Evolutionary conservation across 441 rosid genomes (phyloP).

Genomic region (Corymbia calophylla): DNA sequence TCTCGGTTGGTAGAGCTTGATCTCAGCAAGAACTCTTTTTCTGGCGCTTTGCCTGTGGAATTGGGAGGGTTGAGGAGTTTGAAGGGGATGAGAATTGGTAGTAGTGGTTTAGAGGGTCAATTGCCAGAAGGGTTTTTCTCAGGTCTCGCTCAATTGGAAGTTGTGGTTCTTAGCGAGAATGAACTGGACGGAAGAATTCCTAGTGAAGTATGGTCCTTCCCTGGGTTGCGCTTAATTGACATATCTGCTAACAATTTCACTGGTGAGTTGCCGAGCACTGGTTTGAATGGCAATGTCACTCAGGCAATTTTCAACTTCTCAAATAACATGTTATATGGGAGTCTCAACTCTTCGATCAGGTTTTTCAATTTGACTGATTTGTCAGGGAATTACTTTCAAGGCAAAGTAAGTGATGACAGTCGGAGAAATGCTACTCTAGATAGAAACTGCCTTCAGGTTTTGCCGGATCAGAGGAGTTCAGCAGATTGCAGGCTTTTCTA

Average conservation of each 20-base stretch:
- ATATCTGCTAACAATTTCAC: slow-evolving; percentile 76
- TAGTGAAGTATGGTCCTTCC: slow-evolving; percentile 39
- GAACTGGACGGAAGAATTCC: slow-evolving; percentile 55
- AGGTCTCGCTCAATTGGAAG: slow-evolving; percentile 32
- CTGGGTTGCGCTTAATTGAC: slow-evolving; percentile 56
- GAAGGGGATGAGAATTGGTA: slow-evolving; percentile 49
- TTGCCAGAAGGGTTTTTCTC: slow-evolving; percentile 46
- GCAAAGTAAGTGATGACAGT: slow-evolving; percentile 50
- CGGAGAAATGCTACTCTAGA: slow-evolving; percentile 37
- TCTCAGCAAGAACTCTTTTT: slow-evolving; percentile 70
- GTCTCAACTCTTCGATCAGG: slow-evolving; percentile 36
- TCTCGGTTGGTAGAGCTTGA: slow-evolving; percentile 61
- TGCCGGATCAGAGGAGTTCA: slow-evolving; percentile 48
- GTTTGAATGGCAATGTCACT: slow-evolving; percentile 20
- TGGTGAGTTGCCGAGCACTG: slow-evolving; percentile 46
- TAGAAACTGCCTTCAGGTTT: slow-evolving; percentile 66
- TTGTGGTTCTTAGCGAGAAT: slow-evolving; percentile 43
- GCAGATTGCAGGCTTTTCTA: slow-evolving; percentile 59
- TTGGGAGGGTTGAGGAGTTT: slow-evolving; percentile 45
- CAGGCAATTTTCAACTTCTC: slow-evolving; percentile 54
- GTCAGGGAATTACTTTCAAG: slow-evolving; percentile 80
- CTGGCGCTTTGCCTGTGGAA: slow-evolving; percentile 69
- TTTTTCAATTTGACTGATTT: slow-evolving; percentile 42
- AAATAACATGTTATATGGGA: slow-evolving; percentile 62
- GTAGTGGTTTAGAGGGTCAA: slow-evolving; percentile 43